Percentiles rank a stretch among this genome's conserved stretches.
These are phyloP conservation scores for Letharia columbiana DNA, from an alignment of 495 filamentous ascomycete species.

Conservation along the genomic window DNA sequence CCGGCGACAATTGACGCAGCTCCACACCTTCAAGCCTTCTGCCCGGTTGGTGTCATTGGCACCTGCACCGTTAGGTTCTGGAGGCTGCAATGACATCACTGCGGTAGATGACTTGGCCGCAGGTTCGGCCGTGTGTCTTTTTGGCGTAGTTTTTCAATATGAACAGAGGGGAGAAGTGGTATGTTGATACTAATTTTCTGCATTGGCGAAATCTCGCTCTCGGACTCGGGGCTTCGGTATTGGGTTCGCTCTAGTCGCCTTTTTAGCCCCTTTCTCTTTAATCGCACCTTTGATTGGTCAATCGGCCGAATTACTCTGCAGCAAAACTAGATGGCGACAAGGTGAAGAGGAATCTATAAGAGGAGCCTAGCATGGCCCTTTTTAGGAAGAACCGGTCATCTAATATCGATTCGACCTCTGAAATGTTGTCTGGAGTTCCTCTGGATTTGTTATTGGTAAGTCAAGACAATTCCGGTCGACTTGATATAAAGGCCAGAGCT, in stretches of 20 bases:
- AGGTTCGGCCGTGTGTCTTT: background rate
- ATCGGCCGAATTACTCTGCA: background rate
- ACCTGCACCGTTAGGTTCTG: background rate
- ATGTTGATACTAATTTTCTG: background rate
- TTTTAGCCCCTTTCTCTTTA: background rate
- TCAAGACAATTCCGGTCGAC: background rate
- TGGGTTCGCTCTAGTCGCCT: background rate
- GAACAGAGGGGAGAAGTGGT: background rate
- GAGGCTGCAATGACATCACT: slow-evolving; percentile 8
- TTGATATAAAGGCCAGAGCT: background rate
- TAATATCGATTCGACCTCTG: background rate
- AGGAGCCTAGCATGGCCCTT: background rate
- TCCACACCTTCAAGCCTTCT: slow-evolving; percentile 16
- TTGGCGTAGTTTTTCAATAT: background rate
- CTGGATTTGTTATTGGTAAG: background rate
- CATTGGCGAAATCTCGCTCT: slow-evolving; percentile 8
- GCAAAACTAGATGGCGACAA: background rate
- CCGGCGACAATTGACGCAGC: slow-evolving; percentile 24
- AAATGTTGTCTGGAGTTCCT: background rate
- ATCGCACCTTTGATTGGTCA: slow-evolving; percentile 13
- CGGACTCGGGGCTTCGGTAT: slow-evolving; percentile 12
- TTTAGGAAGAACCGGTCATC: background rate
- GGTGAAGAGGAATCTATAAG: background rate
- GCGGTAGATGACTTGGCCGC: background rate
- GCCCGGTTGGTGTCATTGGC: background rate